Conservation (phyloP, 768 basidiomycete genomes). For the Boletus sp. region DNA sequence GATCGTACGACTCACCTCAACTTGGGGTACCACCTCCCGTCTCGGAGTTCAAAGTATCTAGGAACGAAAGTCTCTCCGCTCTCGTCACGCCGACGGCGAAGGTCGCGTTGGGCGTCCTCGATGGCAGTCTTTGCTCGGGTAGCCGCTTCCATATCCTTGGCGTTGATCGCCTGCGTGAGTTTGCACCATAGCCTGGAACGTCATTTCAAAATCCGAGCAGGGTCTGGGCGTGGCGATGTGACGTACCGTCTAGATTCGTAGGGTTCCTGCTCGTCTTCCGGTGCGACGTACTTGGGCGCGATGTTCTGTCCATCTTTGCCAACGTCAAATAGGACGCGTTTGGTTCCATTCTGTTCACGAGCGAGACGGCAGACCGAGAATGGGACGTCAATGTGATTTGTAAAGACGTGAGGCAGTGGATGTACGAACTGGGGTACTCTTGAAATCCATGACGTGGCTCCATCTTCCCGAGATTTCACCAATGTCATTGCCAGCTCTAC, state of each 20-base stretch:
- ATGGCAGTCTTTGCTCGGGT: slow-evolving; percentile 87
- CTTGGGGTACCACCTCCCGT: slow-evolving; percentile 83
- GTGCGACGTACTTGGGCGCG: slow-evolving; percentile 79
- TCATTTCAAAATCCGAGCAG: neutral
- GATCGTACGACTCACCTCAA: slow-evolving; percentile 51
- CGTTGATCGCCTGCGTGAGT: slow-evolving; percentile 80
- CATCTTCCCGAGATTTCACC: slow-evolving; percentile 91
- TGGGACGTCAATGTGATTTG: neutral
- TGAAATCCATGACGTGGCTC: slow-evolving; percentile 89
- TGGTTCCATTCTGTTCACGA: slow-evolving; percentile 54
- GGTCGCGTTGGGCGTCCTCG: slow-evolving; percentile 89
- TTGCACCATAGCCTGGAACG: slow-evolving; percentile 61
- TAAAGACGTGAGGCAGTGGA: neutral
- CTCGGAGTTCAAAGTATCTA: slow-evolving; percentile 74
- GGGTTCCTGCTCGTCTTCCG: slow-evolving; percentile 83
- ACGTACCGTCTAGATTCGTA: slow-evolving; percentile 85
- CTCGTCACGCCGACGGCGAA: slow-evolving; percentile 71
- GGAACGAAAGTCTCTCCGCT: slow-evolving; percentile 66
- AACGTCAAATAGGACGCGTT: slow-evolving; percentile 83
- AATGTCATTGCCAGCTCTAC: slow-evolving; percentile 57
- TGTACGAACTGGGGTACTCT: slow-evolving; percentile 55
- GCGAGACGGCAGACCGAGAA: neutral
- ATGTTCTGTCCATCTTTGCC: slow-evolving; percentile 68
- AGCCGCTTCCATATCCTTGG: slow-evolving; percentile 92
- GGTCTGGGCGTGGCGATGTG: neutral